Base-by-base conservation (phyloP, 2,329 filamentous ascomycete species). In the Arthrobotrys iridis region DNA sequence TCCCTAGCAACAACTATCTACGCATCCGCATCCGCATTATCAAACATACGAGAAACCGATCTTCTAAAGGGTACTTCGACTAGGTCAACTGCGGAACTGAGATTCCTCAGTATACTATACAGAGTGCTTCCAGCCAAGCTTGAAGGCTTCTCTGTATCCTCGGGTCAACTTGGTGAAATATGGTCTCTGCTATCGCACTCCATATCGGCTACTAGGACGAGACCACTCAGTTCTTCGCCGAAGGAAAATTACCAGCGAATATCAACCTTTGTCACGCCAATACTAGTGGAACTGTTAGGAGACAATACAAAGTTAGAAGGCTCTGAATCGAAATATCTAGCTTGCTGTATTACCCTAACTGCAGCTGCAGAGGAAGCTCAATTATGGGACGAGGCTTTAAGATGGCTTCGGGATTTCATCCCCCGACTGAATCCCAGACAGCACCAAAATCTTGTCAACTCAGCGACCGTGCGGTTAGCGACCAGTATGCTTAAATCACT, bases 291-390 rank as follows among this genome's bases (percentile, higher is more conserved):
- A 24, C 57, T 74, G 13, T 43, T 37, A 55, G 45, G 55, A n/a
- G 57, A 45, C 24, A 40, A 48, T 6, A 41, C 46, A 37, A 10
- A 62, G 15, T 20, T 74, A 13, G 52, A 57, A 11, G 55, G 62
- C n/a, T 67, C 63, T 18, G 70, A 74, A 37, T 63, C 70, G n/a
- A 74, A 67, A 33, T 67, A 57, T 37, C 55, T 66, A 24, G 30
- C n/a, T 10, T 67, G 70, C 28, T 57, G 60, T 30, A 58, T 67
- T 15, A 41, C 70, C 3, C 30, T 74, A n/a, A 48, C 45, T 4
- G 60, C 62, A 13, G 24, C 55, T 35, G 52, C 70, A 3, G 70
- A 74, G 18, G 70, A 74, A 41, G 52, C 62, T 7, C 62, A 63
- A 20, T 41, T 57, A 13, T 74, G 70, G 70, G 55, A 74, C 5